phyloP scores from a whole-genome alignment of 108 stramenopile species.

The Fragilariopsis cylindrus region DNA sequence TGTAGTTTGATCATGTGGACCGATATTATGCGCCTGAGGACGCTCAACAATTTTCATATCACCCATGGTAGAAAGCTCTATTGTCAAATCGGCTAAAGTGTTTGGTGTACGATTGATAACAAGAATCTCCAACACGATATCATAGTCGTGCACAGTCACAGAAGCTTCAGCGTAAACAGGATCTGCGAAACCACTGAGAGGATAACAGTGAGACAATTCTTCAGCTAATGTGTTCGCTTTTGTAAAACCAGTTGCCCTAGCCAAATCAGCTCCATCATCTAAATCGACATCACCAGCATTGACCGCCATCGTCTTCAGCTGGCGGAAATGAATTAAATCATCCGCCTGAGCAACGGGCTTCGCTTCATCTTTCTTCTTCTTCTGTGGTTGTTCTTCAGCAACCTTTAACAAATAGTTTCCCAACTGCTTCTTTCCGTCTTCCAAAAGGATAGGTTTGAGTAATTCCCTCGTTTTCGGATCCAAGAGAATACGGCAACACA shows the following conservation, averaged over 20 bases:
- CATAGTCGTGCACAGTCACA: conserved; percentile 99
- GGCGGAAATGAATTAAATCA: conserved; percentile 98
- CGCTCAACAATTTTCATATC: conserved; percentile 99
- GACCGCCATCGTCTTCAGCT: conserved; percentile 87
- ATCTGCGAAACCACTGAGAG: conserved; percentile 97
- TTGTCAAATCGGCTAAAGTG: conserved; percentile 94
- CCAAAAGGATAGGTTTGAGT: conserved; percentile 70
- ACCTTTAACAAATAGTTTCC: conserved; percentile 70
- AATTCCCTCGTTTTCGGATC: conserved; percentile 82
- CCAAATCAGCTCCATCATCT: conserved; percentile 97
- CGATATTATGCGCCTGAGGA: conserved; percentile 95
- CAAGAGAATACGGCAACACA: conserved; percentile 86
- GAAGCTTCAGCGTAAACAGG: conserved; percentile 98
- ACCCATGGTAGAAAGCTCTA: conserved; percentile 98
- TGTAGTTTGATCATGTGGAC: conserved; percentile 91
- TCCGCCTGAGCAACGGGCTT: conserved; percentile 78
- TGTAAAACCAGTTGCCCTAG: conserved; percentile 88
- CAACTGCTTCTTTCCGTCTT: conserved; percentile 77
- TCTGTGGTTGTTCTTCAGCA: conserved; percentile 41
- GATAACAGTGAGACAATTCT: conserved; percentile 92
- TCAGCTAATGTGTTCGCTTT: conserved; percentile 46
- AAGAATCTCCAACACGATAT: conserved; percentile 97
- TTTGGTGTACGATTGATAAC: conserved; percentile 97
- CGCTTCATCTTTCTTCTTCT: conserved; percentile 49
- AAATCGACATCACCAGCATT: conserved; percentile 93